Conservation (phyloP, 352 stramenopile species). For the Phytophthora ohioensis region DNA sequence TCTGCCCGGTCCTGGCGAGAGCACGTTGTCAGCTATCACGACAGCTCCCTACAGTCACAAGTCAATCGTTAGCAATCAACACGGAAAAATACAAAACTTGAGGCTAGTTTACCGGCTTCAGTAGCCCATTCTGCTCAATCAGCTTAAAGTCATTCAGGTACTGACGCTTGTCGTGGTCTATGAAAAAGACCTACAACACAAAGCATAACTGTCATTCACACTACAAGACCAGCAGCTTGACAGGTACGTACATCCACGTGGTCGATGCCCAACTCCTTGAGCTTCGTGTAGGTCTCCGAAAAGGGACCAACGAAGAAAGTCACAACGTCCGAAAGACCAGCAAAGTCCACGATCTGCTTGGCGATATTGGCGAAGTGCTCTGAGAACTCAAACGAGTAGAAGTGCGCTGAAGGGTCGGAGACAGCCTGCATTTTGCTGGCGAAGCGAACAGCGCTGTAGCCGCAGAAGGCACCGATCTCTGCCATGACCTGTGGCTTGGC, state of each 20-base stretch:
- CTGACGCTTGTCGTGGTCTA: conserved; percentile 43
- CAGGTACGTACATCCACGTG: conserved; percentile 34
- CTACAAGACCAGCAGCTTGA: not conserved
- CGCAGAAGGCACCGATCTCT: conserved; percentile 53
- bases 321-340: conserved; percentile 39
- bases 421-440: conserved; percentile 34
- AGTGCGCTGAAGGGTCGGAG: conserved; percentile 30
- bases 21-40: conserved; percentile 50
- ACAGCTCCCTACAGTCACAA: conserved; percentile 29
- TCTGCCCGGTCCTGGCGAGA: conserved; percentile 32
- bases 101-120: conserved; percentile 25
- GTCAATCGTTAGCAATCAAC: not conserved
- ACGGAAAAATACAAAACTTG: not conserved
- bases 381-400: conserved; percentile 59
- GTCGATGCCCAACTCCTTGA: conserved; percentile 35
- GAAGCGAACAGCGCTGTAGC: conserved; percentile 62
- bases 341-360: conserved; percentile 34
- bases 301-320: conserved; percentile 43
- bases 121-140: conserved; percentile 40
- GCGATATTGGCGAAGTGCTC: conserved; percentile 45
- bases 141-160: conserved; percentile 44
- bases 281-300: conserved; percentile 38
- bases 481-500: conserved; percentile 50
- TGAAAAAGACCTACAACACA: conserved; percentile 42
- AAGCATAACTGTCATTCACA: not conserved